Conservation (phyloP, 148 eudicot species). For the Fallopia convolvulus region DNA sequence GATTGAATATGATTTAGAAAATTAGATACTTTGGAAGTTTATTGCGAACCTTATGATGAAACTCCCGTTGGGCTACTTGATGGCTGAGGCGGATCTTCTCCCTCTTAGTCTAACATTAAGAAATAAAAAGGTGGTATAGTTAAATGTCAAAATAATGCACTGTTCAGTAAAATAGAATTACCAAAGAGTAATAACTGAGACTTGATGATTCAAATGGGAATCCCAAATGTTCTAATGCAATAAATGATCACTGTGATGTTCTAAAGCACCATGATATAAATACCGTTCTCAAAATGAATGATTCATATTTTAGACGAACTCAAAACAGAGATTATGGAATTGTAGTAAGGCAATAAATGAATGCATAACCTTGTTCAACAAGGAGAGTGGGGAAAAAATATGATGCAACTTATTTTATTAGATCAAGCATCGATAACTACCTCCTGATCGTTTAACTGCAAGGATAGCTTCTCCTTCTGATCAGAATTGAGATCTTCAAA, state of each 20-base stretch:
- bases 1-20: too few relatives aligned
- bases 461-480: constrained; percentile 36
- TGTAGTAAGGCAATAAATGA: not conserved
- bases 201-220: not conserved
- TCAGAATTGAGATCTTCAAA: constrained; percentile 35
- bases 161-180: constrained; percentile 12
- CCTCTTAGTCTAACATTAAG: constrained; percentile 33
- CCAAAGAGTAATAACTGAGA: not conserved
- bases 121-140: not conserved
- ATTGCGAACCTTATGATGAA: constrained; percentile 63
- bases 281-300: not conserved
- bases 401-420: not conserved
- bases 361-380: not conserved
- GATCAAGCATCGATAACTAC: constrained; percentile 24
- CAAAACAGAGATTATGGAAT: not conserved
- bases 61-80: constrained; percentile 64
- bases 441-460: constrained; percentile 47
- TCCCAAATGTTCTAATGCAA: not conserved
- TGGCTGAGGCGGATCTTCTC: constrained; percentile 64
- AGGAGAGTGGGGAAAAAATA: not conserved
- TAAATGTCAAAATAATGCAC: not conserved
- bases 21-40: not conserved
- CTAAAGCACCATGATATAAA: not conserved
- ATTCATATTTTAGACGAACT: not conserved
- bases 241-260: too few relatives aligned